Percentiles rank a stretch among this genome's conserved stretches.
Conservation (phyloP, 2,329 filamentous ascomycete species). For the Sporothrix mexicana region DNA sequence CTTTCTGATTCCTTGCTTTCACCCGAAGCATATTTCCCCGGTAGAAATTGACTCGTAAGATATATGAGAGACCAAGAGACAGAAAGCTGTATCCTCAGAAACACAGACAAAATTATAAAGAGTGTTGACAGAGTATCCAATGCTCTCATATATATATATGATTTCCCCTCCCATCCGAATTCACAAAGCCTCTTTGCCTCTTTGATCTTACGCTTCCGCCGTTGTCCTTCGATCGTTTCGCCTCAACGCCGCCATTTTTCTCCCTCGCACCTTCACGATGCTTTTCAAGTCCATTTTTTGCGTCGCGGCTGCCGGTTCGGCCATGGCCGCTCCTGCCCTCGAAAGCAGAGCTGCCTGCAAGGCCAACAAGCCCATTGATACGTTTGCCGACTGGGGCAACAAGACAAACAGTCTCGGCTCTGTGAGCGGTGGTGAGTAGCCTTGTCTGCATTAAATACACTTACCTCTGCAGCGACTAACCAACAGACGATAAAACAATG, state of each 20-base stretch:
- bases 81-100: not conserved
- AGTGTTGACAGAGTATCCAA: not conserved
- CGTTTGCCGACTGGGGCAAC: conserved; percentile 42
- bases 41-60: conserved; percentile 19
- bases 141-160: not conserved
- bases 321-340: conserved; percentile 5
- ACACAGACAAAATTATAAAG: not conserved
- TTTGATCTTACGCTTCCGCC: not conserved
- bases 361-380: conserved; percentile 42
- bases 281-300: conserved; percentile 4
- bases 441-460: conserved; percentile 40
- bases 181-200: not conserved
- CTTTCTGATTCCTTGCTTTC: conserved; percentile 17
- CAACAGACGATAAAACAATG: conserved; percentile 47
- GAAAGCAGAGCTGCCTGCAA: conserved; percentile 39
- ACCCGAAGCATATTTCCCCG: conserved; percentile 9
- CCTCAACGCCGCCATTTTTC: not conserved
- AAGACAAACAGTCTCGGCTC: conserved; percentile 42
- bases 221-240: not conserved
- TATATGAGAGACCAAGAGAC: not conserved
- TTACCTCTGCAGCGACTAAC: not conserved
- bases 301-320: conserved; percentile 17
- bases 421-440: conserved; percentile 41
- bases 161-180: not conserved
- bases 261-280: conserved; percentile 2